These are phyloP conservation scores for Lentinula aciculospora DNA, from an alignment of 768 basidiomycete genomes.

Conservation along the genomic window DNA sequence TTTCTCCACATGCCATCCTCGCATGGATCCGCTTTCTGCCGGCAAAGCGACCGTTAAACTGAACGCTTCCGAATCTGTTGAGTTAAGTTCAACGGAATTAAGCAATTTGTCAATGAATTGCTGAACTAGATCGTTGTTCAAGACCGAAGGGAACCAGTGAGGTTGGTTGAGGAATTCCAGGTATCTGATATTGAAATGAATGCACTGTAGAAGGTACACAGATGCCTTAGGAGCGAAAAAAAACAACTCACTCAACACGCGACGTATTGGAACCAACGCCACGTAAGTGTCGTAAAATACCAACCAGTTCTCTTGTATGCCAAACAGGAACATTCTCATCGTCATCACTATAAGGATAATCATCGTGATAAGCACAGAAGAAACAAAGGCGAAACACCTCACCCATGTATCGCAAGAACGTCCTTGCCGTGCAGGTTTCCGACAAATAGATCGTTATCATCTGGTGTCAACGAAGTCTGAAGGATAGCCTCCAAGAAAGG, in stretches of 20 bases:
- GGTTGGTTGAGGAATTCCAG: constrained; percentile 55
- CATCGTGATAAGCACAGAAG: background rate
- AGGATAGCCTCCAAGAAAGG: constrained; percentile 68
- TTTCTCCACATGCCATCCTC: constrained; percentile 63
- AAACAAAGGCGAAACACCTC: constrained; percentile 13
- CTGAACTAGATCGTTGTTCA: constrained; percentile 50
- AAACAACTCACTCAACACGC: background rate
- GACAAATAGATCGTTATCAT: constrained; percentile 84
- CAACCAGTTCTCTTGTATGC: constrained; percentile 69
- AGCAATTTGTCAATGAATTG: constrained; percentile 39
- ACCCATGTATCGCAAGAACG: constrained; percentile 79
- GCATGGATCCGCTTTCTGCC: constrained; percentile 59
- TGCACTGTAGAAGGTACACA: background rate
- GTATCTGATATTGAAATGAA: constrained; percentile 33
- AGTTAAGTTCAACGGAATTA: constrained; percentile 5
- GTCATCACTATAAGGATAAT: constrained; percentile 41
- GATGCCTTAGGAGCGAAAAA: background rate
- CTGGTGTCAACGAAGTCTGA: constrained; percentile 67
- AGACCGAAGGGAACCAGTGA: constrained; percentile 68
- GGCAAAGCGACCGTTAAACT: constrained; percentile 73
- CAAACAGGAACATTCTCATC: constrained; percentile 88
- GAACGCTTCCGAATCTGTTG: constrained; percentile 31
- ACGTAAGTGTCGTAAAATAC: constrained; percentile 39
- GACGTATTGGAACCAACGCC: background rate
- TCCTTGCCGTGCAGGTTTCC: constrained; percentile 70